Evolutionary conservation across 2,329 filamentous ascomycete species (phyloP).

Genomic region (Colletotrichum zoysiae): DNA sequence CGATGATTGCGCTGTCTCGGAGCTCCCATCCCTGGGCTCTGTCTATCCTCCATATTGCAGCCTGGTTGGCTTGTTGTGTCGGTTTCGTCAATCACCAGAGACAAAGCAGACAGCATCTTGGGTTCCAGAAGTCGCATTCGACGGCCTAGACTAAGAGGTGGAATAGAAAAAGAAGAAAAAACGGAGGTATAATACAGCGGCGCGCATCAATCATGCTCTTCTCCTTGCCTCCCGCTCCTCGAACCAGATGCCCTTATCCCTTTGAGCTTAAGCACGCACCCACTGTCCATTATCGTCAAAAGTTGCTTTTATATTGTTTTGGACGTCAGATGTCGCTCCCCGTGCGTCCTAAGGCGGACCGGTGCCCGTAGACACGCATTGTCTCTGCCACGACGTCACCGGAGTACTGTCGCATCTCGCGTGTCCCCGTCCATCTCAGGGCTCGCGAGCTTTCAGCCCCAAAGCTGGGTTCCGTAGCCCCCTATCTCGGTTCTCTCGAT

Average conservation of each 20-base stretch:
- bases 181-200: constrained; percentile 41
- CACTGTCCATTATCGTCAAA: constrained; percentile 41
- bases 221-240: constrained; percentile 7
- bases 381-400: background rate
- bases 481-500: background rate
- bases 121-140: constrained; percentile 25
- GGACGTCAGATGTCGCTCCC: constrained; percentile 7
- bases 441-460: background rate
- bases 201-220: constrained; percentile 32
- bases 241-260: constrained; percentile 3
- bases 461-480: background rate
- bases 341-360: background rate
- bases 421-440: background rate
- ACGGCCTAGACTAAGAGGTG: constrained; percentile 25
- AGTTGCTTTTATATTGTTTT: constrained; percentile 27
- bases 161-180: constrained; percentile 12
- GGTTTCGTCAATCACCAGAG: no score
- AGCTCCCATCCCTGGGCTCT: background rate
- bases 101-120: background rate
- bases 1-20: background rate
- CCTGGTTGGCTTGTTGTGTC: background rate
- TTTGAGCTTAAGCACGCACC: constrained; percentile 20
- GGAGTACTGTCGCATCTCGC: background rate
- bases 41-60: background rate
- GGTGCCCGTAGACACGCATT: constrained; percentile 6